Conservation (phyloP, 192 early-diverging fungal genomes). For the Cladochytrium replicatum region DNA sequence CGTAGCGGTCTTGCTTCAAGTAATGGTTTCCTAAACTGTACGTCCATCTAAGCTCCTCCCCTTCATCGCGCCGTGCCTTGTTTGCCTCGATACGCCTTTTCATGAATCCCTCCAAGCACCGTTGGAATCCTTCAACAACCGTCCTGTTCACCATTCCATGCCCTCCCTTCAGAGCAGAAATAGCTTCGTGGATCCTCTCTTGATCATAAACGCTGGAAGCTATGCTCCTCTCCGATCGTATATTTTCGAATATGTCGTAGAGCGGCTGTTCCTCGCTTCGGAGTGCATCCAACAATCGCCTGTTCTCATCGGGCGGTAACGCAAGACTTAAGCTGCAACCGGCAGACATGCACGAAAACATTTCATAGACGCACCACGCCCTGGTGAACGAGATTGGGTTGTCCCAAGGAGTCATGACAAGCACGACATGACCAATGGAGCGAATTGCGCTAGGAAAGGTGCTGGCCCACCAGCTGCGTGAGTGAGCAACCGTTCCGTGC, state of each 20-base stretch:
- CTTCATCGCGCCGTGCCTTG: neutral
- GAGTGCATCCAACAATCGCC: neutral
- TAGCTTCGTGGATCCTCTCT: neutral
- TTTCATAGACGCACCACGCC: neutral
- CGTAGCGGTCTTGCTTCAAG: neutral
- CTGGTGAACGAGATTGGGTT: neutral
- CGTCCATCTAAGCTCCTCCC: neutral
- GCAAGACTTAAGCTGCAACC: neutral
- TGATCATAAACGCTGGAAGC: neutral
- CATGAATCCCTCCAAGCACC: neutral
- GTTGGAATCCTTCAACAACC: neutral
- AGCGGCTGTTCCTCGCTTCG: neutral
- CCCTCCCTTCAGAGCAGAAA: neutral
- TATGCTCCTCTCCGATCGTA: neutral
- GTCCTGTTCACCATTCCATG: neutral
- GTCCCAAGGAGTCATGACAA: neutral
- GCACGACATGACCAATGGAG: neutral
- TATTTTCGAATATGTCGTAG: neutral
- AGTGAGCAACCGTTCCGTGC: neutral
- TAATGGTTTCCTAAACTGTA: neutral
- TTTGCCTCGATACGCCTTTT: neutral
- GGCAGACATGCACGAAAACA: neutral
- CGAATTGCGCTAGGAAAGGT: neutral
- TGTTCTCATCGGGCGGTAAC: neutral
- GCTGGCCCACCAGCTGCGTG: neutral